A percentile compares a stretch with the other conserved stretches of the same genome.
Conservation (phyloP, 2,329 filamentous ascomycete species). For the Ilyonectria mors-panacis region DNA sequence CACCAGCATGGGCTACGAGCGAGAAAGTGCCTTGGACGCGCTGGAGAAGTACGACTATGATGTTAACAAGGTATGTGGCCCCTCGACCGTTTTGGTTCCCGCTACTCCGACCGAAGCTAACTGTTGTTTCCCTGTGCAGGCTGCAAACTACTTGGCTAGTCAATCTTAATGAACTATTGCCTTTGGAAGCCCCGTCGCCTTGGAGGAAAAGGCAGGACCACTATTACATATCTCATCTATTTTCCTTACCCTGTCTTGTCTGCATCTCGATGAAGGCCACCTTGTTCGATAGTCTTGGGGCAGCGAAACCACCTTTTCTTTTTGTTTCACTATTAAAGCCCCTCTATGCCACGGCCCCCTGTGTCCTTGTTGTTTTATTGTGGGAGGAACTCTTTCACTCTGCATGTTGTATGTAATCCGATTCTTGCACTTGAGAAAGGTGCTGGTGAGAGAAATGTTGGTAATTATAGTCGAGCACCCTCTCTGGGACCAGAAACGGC, state of each 20-base stretch:
- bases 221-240: constrained; percentile 37
- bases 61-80: constrained; percentile 83
- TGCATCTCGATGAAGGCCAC: constrained; percentile 35
- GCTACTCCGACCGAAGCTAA: constrained; percentile 33
- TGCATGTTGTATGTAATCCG: constrained; percentile 28
- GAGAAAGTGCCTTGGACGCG: constrained; percentile 81
- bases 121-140: constrained; percentile 50
- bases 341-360: constrained; percentile 29
- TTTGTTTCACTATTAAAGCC: constrained; percentile 12
- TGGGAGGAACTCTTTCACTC: constrained; percentile 13
- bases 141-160: constrained; percentile 70
- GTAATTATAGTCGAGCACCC: constrained; percentile 17
- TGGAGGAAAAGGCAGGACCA: constrained; percentile 22
- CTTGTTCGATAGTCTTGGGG: constrained; percentile 44
- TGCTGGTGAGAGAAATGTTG: constrained; percentile 14
- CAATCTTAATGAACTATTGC: constrained; percentile 60
- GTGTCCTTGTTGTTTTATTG: constrained; percentile 30
- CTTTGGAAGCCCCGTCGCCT: constrained; percentile 23
- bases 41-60: constrained; percentile 98
- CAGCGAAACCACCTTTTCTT: constrained; percentile 40
- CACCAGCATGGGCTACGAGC: constrained; percentile 89
- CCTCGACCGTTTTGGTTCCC: not conserved
- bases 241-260: constrained; percentile 38
- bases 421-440: constrained; percentile 9
- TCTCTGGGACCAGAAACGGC: not conserved